Evolutionary conservation across 495 filamentous ascomycete species (phyloP), one percentile per base, ranked within the genome.

Genomic region (Staphylotrichum longicolle): DNA sequence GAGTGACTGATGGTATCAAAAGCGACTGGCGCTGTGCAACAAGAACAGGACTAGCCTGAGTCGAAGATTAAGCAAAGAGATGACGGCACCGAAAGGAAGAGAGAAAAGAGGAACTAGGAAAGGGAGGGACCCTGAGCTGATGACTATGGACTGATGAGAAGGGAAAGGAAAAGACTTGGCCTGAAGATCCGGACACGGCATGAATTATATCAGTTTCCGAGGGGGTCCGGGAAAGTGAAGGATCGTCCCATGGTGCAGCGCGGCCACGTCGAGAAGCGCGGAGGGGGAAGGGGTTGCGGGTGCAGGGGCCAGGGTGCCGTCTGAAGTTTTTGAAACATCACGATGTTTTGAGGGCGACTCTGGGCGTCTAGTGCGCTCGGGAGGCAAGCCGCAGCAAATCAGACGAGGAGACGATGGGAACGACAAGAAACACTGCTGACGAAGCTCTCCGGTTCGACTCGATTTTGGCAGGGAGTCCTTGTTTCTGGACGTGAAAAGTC

Each of bases 21-120:
- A 75, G 80, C 80, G 80, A 76, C 79, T 82, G 54, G 80, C 80
- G 80, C 80, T 81, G 67, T 45, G 33, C 4, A 63, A 62, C 41
- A 54, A 60, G 54, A 60, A 60, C 70, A 80, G 74, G 75, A 77
- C 76, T 76, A 80, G 71, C 79, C 79, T 77, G 63, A 63, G 75
- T 64, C 58, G 76, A 74, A 73, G 61, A 70, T 74, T 72, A 63
- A 54, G 58, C 37, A 55, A 65, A 60, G 11, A 42, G 52, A 56
- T 44, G 60, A 75, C 65, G 58, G 49, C 27, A 66, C 63, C 61
- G 63, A 63, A 65, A 61, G 62, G 49, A 65, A 71, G 56, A 61
- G 47, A 65, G 67, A 48, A 56, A 68, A 50, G 56, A 68, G 54
- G 58, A 56, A 61, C 47, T 61, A 61, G 65, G 27, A 47, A 62